These are phyloP conservation scores for Fusarium penzigii DNA, from an alignment of 2,329 filamentous ascomycete species.

Conservation along the genomic window DNA sequence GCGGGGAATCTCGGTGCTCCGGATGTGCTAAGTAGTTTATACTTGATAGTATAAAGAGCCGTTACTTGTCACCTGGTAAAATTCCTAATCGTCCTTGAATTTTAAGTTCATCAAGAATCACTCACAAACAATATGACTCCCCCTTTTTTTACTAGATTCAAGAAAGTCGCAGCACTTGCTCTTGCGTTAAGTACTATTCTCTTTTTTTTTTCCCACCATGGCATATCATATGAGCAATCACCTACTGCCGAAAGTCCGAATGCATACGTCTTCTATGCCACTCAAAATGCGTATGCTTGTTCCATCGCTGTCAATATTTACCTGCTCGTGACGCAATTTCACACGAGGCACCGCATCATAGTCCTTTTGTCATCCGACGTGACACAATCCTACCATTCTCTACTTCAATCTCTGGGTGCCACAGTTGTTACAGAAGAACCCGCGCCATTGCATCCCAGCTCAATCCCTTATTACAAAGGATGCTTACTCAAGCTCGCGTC, in stretches of 20 bases:
- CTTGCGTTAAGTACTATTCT: too few relatives aligned
- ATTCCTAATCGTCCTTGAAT: too few relatives aligned
- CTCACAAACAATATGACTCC: too few relatives aligned
- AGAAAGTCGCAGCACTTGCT: too few relatives aligned
- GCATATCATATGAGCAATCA: too few relatives aligned
- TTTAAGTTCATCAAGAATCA: too few relatives aligned
- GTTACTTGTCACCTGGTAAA: too few relatives aligned
- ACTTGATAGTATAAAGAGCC: too few relatives aligned
- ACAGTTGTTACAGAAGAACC: slow-evolving; percentile 13
- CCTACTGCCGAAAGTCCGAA: background rate
- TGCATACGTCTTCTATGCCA: slow-evolving; percentile 23
- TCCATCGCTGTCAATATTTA: slow-evolving; percentile 18
- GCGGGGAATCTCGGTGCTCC: too few relatives aligned
- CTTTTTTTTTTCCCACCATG: too few relatives aligned
- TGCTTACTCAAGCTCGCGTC: slow-evolving; percentile 18
- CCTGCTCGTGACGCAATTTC: slow-evolving; percentile 5
- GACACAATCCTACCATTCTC: slow-evolving; percentile 7
- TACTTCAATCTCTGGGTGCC: slow-evolving; percentile 7
- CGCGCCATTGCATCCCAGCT: slow-evolving; percentile 6
- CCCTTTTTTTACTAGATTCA: too few relatives aligned
- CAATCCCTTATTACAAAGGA: slow-evolving; percentile 7
- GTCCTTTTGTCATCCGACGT: slow-evolving; percentile 13
- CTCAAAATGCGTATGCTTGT: slow-evolving; percentile 17
- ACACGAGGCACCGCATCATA: slow-evolving; percentile 12
- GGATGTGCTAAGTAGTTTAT: too few relatives aligned